Evolutionary conservation across 106 monocot genomes (phyloP), one percentile per base, ranked within the genome.

Genomic region (Dioscorea alata): DNA sequence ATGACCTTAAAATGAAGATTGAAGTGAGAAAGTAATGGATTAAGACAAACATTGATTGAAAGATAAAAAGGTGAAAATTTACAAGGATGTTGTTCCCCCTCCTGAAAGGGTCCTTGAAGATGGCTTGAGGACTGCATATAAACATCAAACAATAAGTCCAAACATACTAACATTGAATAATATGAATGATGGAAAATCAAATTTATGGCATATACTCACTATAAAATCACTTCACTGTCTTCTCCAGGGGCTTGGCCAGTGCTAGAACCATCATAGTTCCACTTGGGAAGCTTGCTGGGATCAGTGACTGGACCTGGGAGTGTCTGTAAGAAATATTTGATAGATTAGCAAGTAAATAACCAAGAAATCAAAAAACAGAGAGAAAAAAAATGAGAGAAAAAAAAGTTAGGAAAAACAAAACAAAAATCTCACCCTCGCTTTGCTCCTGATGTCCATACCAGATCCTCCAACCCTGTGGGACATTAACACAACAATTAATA

Each of bases 71-170:
- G 33, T 0, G 3, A 49, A 28, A 13, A 68, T 71, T 72, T 65
- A 86, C 86, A n/a, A 87, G 83, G 62, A 87, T 87, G 63, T 87
- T 87, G 72, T 83, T 87, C 10, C 82, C 82, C 71, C 76, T 86
- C 67, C 86, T 86, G 63, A 86, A 86, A 12, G 86, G 86, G 58
- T 87, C 87, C 80, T 70, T 88, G 66, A 83, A 88, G 50, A 83
- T 83, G 17, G 87, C 87, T 60, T 88, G 87, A 59, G 87, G 87
- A 32, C 87, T 88, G 48, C 57, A 66, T 32, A 66, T 50, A 8
- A 13, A 65, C 28, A 64, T 22, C 4, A 64, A 21, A 64, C 34
- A 4, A 48, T 5, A 19, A 48, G 19, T 12, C 17, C 16, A 54
- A 73, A 48, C 0, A 18, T 58, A 23, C 17, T 52, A 4, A 53